Conservation (phyloP, 257 asterid genomes). For the Eucommia ulmoides region DNA sequence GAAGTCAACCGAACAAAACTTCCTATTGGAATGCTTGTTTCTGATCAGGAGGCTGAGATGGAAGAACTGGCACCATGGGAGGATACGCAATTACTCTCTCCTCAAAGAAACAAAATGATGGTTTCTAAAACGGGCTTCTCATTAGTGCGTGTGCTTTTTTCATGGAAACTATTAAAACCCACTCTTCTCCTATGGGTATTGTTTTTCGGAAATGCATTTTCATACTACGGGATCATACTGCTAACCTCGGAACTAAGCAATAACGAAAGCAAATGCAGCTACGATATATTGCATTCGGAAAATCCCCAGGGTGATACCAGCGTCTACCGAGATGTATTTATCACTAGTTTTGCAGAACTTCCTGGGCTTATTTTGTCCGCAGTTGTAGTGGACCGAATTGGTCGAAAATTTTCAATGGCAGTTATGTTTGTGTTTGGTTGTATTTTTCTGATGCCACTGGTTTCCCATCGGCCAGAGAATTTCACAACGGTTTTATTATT, state of each 20-base stretch:
- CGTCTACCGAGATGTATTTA: conserved; percentile 34
- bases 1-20: conserved; percentile 10
- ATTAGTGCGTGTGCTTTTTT: conserved; percentile 26
- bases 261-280: conserved; percentile 20
- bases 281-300: conserved; percentile 4
- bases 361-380: conserved; percentile 63
- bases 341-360: conserved; percentile 58
- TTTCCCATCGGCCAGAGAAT: conserved; percentile 31
- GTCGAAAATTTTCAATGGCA: conserved; percentile 62
- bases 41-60: conserved; percentile 5
- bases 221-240: conserved; percentile 44
- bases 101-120: background rate
- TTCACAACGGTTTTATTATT: conserved; percentile 45
- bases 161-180: conserved; percentile 30
- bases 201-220: conserved; percentile 40
- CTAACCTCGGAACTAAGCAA: conserved; percentile 48
- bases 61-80: conserved; percentile 7
- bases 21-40: conserved; percentile 11
- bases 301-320: conserved; percentile 22
- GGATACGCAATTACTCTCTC: conserved; percentile 3
- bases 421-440: conserved; percentile 45
- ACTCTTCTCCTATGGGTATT: conserved; percentile 50
- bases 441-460: conserved; percentile 52
- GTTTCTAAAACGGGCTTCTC: conserved; percentile 17
- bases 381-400: conserved; percentile 51